Percentiles rank a stretch among this genome's conserved stretches.
These are phyloP conservation scores for Tuber calosporum DNA, from an alignment of 495 filamentous ascomycete genomes.

Conservation along the genomic window DNA sequence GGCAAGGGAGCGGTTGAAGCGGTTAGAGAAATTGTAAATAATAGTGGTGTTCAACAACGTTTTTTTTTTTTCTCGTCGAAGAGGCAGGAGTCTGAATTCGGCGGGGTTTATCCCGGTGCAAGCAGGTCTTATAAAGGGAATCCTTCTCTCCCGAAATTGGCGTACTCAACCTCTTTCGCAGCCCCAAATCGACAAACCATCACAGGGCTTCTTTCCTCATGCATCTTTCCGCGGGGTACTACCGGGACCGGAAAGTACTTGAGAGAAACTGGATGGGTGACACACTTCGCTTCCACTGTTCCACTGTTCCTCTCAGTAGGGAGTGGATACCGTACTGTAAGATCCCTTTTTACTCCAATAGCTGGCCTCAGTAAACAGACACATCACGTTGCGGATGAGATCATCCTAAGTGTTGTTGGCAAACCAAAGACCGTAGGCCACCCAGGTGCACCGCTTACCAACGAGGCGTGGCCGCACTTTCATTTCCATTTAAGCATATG, in stretches of 20 bases:
- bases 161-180: not conserved
- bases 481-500: not conserved
- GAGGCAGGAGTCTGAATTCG: not conserved
- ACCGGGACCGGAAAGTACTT: not conserved
- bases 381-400: not conserved
- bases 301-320: not conserved
- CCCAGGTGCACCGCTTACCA: not conserved
- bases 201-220: not conserved
- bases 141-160: not conserved
- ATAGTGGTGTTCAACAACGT: not conserved
- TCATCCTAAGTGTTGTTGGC: conserved; percentile 2
- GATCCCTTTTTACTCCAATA: not conserved
- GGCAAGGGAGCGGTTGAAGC: not conserved
- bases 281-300: not conserved
- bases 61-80: not conserved
- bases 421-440: not conserved
- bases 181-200: not conserved
- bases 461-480: not conserved
- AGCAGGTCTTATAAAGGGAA: not conserved
- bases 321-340: not conserved
- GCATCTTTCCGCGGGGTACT: not conserved
- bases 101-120: not conserved
- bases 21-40: not conserved
- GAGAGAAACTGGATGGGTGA: not conserved
- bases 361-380: not conserved